Percentiles rank a stretch among this genome's conserved stretches.
Conservation (phyloP, 176 grass and related monocot genomes). For the Aegilops speltoides region DNA sequence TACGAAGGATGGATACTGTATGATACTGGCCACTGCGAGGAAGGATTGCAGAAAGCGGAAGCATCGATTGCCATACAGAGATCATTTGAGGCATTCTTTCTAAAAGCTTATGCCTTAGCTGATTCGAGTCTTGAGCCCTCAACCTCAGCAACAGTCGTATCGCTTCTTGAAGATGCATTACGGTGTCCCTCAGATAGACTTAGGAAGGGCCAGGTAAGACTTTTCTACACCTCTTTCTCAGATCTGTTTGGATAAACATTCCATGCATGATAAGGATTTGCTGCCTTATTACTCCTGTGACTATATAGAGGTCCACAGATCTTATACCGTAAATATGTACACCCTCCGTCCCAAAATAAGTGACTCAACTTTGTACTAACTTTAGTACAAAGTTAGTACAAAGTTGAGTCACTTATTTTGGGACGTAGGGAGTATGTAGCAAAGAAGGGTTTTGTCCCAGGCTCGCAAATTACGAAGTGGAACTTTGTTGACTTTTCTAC, state of each 20-base stretch:
- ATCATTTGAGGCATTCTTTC: not conserved
- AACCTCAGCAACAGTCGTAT: constrained; percentile 12
- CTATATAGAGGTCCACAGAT: not conserved
- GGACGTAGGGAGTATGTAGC: not conserved
- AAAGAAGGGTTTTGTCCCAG: not conserved
- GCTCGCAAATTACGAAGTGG: not conserved
- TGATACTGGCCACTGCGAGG: constrained; percentile 23
- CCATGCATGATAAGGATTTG: not conserved
- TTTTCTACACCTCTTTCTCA: not conserved
- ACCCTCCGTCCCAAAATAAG: too few relatives aligned
- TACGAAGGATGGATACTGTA: constrained; percentile 20
- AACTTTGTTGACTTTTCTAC: constrained; percentile 23
- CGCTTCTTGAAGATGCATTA: constrained; percentile 23
- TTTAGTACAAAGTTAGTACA: too few relatives aligned
- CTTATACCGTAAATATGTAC: not conserved
- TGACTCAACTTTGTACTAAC: too few relatives aligned
- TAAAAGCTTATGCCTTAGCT: constrained; percentile 15
- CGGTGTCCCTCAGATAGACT: constrained; percentile 10
- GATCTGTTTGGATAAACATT: not conserved
- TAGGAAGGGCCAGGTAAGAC: constrained; percentile 10
- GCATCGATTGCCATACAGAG: constrained; percentile 3
- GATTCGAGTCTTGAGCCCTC: constrained; percentile 11
- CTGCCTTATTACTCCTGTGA: constrained; percentile 3
- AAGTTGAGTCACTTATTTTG: too few relatives aligned
- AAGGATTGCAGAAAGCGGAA: constrained; percentile 20